Base-by-base conservation (phyloP, 2,329 filamentous ascomycete species). In the Cadophora luteo-olivacea region DNA sequence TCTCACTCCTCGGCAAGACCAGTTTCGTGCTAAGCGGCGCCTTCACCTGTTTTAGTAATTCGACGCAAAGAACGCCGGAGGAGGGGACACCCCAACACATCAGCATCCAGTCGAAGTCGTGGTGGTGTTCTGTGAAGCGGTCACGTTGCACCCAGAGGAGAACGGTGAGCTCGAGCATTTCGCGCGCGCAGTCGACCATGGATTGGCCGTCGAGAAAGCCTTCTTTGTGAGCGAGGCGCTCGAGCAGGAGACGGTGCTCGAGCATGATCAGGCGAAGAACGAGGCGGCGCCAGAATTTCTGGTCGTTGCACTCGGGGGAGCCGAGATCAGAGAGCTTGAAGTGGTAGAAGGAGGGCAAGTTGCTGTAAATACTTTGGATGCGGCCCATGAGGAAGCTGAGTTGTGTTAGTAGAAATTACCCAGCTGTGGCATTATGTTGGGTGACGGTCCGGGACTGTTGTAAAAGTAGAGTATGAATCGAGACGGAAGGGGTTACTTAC, bases 201-300 rank as follows among this genome's bases (percentile, higher is more conserved):
- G 85, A 76, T 16, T 82, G 78, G 0, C 80, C 80, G 9, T 80
- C 77, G 9, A 80, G 78, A 0, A 77, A 72, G 14, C 80, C 76
- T 0, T 80, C 79, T 22, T 84, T 86, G 25, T 85, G 79, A 9
- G 89, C 77, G 0, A 89, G 81, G 19, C 88, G 81, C 66, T 89
- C 85, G 6, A 89, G 78, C 11, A 90, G 82, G 67, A 90, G 89
- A 2, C 86, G 79, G 49, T 88, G 89, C 52, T 88, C 84, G 0
- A 88, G 76, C 57, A 86, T 82, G 25, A 84, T 81, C 2, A 87
- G 79, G 2, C 80, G 80, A 0, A 86, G 60, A n/a, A 25, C 76
- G 0, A 88, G 75, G 16, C 85, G 80, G 1, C 84, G 78, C 5
- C 79, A 78, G 63, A 84, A 84, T 0, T 85, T 69, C 0, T 76